phyloP scores from a whole-genome alignment of 345 rosid species.

The Brassica cretica region DNA sequence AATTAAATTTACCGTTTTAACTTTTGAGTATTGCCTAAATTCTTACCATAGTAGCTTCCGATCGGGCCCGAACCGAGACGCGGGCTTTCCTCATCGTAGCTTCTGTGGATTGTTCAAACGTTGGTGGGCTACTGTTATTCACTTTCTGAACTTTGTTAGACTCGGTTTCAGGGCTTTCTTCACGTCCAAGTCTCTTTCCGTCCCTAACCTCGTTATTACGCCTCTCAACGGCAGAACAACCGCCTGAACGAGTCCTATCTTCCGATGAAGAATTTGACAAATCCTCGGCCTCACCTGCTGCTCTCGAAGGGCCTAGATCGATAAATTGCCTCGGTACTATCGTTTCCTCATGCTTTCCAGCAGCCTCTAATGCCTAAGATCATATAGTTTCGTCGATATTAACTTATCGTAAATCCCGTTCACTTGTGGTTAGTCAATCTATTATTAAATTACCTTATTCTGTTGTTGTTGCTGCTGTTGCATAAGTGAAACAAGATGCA shows the following conservation, averaged over 20 bases:
- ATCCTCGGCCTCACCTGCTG: slow-evolving; percentile 47
- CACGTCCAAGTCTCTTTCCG: slow-evolving; percentile 54
- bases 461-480: slow-evolving; percentile 51
- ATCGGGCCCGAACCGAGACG: slow-evolving; percentile 96
- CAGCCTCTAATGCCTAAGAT: slow-evolving; percentile 47
- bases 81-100: slow-evolving; percentile 97
- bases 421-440: not conserved
- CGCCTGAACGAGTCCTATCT: slow-evolving; percentile 67
- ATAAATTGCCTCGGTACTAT: slow-evolving; percentile 66
- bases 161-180: slow-evolving; percentile 71
- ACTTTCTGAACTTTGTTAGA: slow-evolving; percentile 52
- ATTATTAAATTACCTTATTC: slow-evolving; percentile 16
- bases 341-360: slow-evolving; percentile 45
- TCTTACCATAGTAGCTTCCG: slow-evolving; percentile 97
- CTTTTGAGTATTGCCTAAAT: not conserved
- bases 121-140: slow-evolving; percentile 42
- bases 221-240: slow-evolving; percentile 38
- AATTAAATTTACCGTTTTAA: not conserved
- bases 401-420: not conserved
- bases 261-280: slow-evolving; percentile 68
- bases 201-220: slow-evolving; percentile 39
- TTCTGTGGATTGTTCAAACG: slow-evolving; percentile 64
- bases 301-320: slow-evolving; percentile 52
- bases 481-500: slow-evolving; percentile 64
- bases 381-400: not conserved